These are phyloP conservation scores for Micractinium conductrix DNA, from an alignment of 139 green algal genomes.

Conservation along the genomic window DNA sequence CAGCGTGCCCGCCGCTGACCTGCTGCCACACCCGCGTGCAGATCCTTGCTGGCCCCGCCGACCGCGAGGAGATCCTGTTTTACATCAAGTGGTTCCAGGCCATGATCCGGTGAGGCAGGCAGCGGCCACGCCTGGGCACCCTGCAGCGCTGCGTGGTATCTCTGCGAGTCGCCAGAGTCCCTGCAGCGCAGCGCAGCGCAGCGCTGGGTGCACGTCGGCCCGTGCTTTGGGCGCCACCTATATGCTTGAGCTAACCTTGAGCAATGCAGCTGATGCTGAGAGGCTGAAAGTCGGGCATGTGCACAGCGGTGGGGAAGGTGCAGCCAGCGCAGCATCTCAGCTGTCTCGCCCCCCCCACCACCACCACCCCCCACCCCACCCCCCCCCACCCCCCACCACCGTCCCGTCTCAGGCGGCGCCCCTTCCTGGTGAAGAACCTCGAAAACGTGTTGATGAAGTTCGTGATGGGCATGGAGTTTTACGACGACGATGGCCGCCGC, in stretches of 20 bases:
- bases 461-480: slow-evolving; percentile 91
- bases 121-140: too few relatives aligned
- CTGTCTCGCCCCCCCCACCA: not conserved
- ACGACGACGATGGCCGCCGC: slow-evolving; percentile 71
- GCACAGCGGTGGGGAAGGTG: too few relatives aligned
- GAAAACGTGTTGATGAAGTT: slow-evolving; percentile 94
- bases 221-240: too few relatives aligned
- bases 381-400: too few relatives aligned
- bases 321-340: not conserved
- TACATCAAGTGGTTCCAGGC: slow-evolving; percentile 89
- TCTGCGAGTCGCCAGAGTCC: too few relatives aligned
- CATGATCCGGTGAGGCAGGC: slow-evolving; percentile 58
- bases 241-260: too few relatives aligned
- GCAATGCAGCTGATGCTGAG: too few relatives aligned
- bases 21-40: not conserved
- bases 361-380: too few relatives aligned
- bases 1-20: not conserved
- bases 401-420: slow-evolving; percentile 71
- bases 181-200: too few relatives aligned
- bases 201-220: too few relatives aligned
- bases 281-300: too few relatives aligned
- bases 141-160: too few relatives aligned
- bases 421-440: slow-evolving; percentile 93
- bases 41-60: slow-evolving; percentile 64
- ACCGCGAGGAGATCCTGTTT: slow-evolving; percentile 72